Evolutionary conservation across 73 alveolate species (phyloP), one percentile per base, ranked within the genome.

Genomic region (Symbiodinium natans): DNA sequence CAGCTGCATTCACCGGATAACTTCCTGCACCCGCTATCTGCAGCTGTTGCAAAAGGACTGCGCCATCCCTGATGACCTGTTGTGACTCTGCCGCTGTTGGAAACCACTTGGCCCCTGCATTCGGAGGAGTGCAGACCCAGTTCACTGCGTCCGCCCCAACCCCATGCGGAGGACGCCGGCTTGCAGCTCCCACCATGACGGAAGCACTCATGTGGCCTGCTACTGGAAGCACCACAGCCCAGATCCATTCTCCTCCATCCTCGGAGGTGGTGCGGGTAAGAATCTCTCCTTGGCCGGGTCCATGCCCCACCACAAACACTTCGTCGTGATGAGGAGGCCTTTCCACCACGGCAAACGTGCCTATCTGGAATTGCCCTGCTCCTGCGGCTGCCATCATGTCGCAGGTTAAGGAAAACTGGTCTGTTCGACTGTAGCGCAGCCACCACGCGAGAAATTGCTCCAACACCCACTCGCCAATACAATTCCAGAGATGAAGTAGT

Each of bases 81-180:
- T 3, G n/a, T 0, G 13, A 11, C 73, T 87, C 85, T 38, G 77
- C 82, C 6, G 63, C 71, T 1, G 1, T 40, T 11, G 84, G 84
- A 11, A 1, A 2, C 95, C 95, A 87, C 41, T 43, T 21, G 15
- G 15, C 56, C 0, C 8, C 63, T 5, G 48, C 39, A 31, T 29
- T 42, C 43, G 93, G 93, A 0, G 93, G 93, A 4, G 33, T 27
- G 54, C 73, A 86, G 0, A 86, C 39, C 93, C 93, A 86, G 59
- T 86, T 86, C 39, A 46, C 23, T 0, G 39, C 56, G 17, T 86
- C 63, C 68, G 23, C 92, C 21, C 68, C 43, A 6, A 83, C 74
- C 48, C 92, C 92, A 1, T 39, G 43, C 38, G 92, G 92, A 1
- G 92, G 74, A 2, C 68, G 29, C 31, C 92, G 77, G 11, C 29